Conservation (phyloP, 176 grass and related monocot genomes). For the Carex kokanica region DNA sequence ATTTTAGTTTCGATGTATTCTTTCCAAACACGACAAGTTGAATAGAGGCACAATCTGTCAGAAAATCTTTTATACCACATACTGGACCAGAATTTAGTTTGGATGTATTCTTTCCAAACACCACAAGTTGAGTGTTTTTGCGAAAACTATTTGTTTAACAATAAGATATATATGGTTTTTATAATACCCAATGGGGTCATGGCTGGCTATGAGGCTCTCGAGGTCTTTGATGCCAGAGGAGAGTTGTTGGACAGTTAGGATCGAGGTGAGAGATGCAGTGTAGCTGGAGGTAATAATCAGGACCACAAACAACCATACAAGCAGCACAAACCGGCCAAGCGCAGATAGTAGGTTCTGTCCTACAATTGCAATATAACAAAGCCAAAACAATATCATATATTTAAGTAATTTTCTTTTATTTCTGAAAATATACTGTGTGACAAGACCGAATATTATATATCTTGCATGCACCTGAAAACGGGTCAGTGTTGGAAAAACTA, state of each 20-base stretch:
- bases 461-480: slow-evolving; percentile 3
- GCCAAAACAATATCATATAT: background rate
- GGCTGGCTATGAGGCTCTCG: slow-evolving; percentile 58
- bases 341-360: slow-evolving; percentile 59
- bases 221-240: slow-evolving; percentile 58
- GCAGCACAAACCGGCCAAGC: slow-evolving; percentile 66
- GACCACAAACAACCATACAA: slow-evolving; percentile 83
- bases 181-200: slow-evolving; percentile 24
- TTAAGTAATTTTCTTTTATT: background rate
- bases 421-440: background rate
- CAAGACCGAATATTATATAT: background rate
- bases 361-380: slow-evolving; percentile 29
- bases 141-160: too few relatives aligned
- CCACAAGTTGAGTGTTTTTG: background rate
- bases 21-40: too few relatives aligned
- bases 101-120: background rate
- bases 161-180: too few relatives aligned
- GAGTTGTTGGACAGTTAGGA: slow-evolving; percentile 88
- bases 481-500: slow-evolving; percentile 14
- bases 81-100: too few relatives aligned
- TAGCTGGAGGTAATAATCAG: slow-evolving; percentile 91
- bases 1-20: too few relatives aligned
- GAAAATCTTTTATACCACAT: too few relatives aligned
- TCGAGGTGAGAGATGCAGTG: slow-evolving; percentile 84
- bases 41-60: too few relatives aligned